These are phyloP conservation scores for Pleurotus citrinopileatus DNA, from an alignment of 768 basidiomycete species.

Conservation along the genomic window DNA sequence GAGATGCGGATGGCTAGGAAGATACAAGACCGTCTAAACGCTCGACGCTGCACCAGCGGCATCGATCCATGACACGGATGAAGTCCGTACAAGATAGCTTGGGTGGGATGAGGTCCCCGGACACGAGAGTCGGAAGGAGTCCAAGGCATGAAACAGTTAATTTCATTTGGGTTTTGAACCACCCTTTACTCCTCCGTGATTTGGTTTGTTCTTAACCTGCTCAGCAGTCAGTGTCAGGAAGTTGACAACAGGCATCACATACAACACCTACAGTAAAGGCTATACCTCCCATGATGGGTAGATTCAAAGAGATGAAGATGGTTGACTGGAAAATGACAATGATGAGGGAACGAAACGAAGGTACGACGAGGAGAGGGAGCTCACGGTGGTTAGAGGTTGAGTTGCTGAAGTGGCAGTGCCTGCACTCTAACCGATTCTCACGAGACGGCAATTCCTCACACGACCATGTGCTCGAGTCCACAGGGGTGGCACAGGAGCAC, in stretches of 20 bases:
- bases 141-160: no score
- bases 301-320: not conserved
- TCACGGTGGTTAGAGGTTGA: not conserved
- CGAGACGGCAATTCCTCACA: no score
- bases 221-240: not conserved
- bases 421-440: not conserved
- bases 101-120: not conserved
- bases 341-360: not conserved
- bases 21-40: no score
- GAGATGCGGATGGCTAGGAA: no score
- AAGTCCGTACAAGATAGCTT: not conserved
- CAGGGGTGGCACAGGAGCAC: no score
- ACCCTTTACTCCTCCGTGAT: constrained; percentile 8
- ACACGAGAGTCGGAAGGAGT: not conserved
- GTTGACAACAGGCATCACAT: not conserved
- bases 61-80: not conserved
- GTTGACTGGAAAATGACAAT: not conserved
- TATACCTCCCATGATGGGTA: not conserved
- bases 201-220: constrained; percentile 10
- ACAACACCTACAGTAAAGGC: not conserved
- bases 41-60: not conserved
- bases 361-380: not conserved
- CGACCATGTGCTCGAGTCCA: no score
- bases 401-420: not conserved
- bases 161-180: not conserved